A percentile compares a stretch with the other conserved stretches of the same genome.
phyloP scores from a whole-genome alignment of 306 rosid species.

The Lotus japonicus region DNA sequence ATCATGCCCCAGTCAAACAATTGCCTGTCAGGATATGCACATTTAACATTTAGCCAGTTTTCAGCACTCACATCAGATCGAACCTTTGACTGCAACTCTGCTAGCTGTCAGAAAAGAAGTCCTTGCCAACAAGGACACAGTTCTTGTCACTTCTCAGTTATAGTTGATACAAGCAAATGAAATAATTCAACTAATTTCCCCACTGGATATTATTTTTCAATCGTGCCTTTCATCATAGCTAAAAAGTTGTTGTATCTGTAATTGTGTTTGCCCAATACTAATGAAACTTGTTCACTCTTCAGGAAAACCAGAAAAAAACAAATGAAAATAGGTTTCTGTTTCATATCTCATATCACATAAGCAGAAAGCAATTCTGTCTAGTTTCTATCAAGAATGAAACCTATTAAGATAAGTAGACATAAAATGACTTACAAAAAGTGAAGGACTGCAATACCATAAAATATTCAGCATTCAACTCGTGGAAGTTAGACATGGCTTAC shows the following conservation, averaged over 20 bases:
- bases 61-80: slow-evolving; percentile 85
- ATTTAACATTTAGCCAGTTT: slow-evolving; percentile 67
- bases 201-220: slow-evolving; percentile 19
- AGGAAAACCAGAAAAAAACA: not conserved
- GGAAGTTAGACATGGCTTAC: slow-evolving; percentile 8
- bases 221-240: not conserved
- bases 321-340: not conserved
- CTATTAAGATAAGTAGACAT: not conserved
- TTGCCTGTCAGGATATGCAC: slow-evolving; percentile 80
- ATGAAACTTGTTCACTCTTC: slow-evolving; percentile 4
- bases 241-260: not conserved
- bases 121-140: slow-evolving; percentile 59
- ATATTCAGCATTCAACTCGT: not conserved
- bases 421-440: not conserved
- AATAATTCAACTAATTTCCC: slow-evolving; percentile 13
- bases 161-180: slow-evolving; percentile 15
- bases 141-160: slow-evolving; percentile 48
- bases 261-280: not conserved
- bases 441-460: not conserved
- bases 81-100: slow-evolving; percentile 80
- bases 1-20: slow-evolving; percentile 97
- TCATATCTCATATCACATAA: not conserved
- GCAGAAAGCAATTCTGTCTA: not conserved
- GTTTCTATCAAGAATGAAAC: not conserved
- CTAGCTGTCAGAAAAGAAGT: slow-evolving; percentile 67